phyloP scores from a whole-genome alignment of 805 yeast genomes.

The Metschnikowia shivogae region DNA sequence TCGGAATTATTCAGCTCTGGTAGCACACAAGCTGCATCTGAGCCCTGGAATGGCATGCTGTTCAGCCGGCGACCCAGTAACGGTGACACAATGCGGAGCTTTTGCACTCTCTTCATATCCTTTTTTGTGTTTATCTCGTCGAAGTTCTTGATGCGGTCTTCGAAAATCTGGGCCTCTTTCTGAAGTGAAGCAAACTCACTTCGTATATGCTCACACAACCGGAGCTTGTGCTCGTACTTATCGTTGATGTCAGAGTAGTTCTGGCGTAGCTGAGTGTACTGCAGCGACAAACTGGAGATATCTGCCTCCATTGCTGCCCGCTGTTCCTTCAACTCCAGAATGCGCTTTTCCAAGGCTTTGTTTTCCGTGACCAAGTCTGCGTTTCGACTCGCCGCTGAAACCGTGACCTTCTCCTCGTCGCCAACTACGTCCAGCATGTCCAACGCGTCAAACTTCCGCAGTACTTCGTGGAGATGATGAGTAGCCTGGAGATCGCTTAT shows the following conservation, averaged over 20 bases:
- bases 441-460: neutral
- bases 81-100: slow-evolving; percentile 8
- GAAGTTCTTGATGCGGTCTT: neutral
- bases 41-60: slow-evolving; percentile 12
- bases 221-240: slow-evolving; percentile 23
- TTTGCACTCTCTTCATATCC: slow-evolving; percentile 18
- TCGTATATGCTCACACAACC: slow-evolving; percentile 21
- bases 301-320: slow-evolving; percentile 33
- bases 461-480: neutral
- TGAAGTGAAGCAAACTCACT: slow-evolving; percentile 20
- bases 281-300: slow-evolving; percentile 58
- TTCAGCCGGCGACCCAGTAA: slow-evolving; percentile 7
- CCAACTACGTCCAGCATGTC: neutral
- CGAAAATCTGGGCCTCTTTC: slow-evolving; percentile 13
- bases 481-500: neutral
- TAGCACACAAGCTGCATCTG: too few species aligned
- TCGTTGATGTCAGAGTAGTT: slow-evolving; percentile 20
- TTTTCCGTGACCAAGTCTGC: neutral
- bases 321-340: neutral
- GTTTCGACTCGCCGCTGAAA: neutral
- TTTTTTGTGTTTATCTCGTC: slow-evolving; percentile 12
- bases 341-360: slow-evolving; percentile 1
- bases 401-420: too few species aligned
- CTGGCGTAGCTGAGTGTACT: slow-evolving; percentile 65
- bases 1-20: slow-evolving; percentile 17